Base-by-base conservation (phyloP, 1,139 yeast species). In the Hansenula lynferdii region DNA sequence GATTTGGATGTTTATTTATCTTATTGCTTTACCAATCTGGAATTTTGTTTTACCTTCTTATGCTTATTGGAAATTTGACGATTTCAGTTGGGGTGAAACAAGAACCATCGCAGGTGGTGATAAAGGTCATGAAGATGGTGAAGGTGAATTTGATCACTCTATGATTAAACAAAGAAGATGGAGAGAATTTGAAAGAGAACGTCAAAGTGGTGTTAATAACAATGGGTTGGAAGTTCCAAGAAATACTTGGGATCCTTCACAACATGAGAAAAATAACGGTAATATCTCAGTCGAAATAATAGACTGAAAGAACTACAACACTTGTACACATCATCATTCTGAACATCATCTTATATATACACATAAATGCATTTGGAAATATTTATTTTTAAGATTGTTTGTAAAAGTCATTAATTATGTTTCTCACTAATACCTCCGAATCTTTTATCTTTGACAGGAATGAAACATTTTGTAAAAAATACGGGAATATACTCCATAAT, bases 11-110 rank as follows among this genome's bases (percentile, higher is more conserved):
- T 41, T 80, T 31, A 72, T 89, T 45, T 92, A 92, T 57, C 62
- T 92, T 31, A 1, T 80, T 30, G 95, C 97, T 0, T 74, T 92
- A 46, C 97, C 97, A 25, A 72, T 92, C 45, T 92, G 98, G 98
- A 92, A 92, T 61, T 85, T 92, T 58, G 82, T 90, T 7, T 70
- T 92, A 40, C 98, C 98, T 4, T 60, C 78, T 37, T 86, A 92
- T 62, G 87, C 97, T 0, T 92, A 67, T 54, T 92, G 98, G 98
- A 90, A 90, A 62, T 92, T 92, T 63, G 98, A 92, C 62, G 98
- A 92, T 62, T 92, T 92, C 66, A 80, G 92, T 54, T 92, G 98
- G 98, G 98, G 98, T 61, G 97, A 90, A 49, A 92, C 98, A 6
- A 77, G 98, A 69, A 74, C 85, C 17, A 79, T 92, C 42, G 78